These are phyloP conservation scores for Plasmopara muralis DNA, from an alignment of 352 stramenopile genomes.

Conservation along the genomic window DNA sequence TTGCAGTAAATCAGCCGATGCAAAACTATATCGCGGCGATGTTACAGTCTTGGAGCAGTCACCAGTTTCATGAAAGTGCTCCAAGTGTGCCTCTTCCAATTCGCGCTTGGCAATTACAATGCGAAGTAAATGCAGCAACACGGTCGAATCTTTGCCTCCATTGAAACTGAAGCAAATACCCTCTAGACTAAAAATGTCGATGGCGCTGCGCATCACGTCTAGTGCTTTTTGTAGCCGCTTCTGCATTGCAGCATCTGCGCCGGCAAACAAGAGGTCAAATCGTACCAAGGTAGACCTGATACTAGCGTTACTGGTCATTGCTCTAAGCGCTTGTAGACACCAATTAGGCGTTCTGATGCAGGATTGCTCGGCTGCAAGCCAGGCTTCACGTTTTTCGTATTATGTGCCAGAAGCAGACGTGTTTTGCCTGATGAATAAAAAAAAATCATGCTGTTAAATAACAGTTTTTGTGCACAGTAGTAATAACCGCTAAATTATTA, in stretches of 20 bases:
- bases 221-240: conserved; percentile 57
- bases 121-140: conserved; percentile 87
- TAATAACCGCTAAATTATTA: too few relatives aligned
- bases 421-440: too few relatives aligned
- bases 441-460: too few relatives aligned
- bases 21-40: conserved; percentile 52
- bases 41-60: conserved; percentile 33
- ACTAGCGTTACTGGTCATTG: conserved; percentile 14
- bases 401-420: too few relatives aligned
- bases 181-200: conserved; percentile 75
- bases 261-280: conserved; percentile 62
- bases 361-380: background rate
- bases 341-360: background rate
- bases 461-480: too few relatives aligned
- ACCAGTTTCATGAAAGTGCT: conserved; percentile 10
- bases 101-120: conserved; percentile 73
- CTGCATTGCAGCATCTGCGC: conserved; percentile 35
- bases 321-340: background rate
- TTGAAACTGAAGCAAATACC: conserved; percentile 89
- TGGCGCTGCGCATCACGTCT: conserved; percentile 65
- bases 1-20: conserved; percentile 40
- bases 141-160: conserved; percentile 89
- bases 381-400: background rate
- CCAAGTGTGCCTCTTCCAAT: conserved; percentile 33
- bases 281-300: conserved; percentile 30